Base-by-base conservation (phyloP, 768 basidiomycete species). In the Russula griseocarnosa region DNA sequence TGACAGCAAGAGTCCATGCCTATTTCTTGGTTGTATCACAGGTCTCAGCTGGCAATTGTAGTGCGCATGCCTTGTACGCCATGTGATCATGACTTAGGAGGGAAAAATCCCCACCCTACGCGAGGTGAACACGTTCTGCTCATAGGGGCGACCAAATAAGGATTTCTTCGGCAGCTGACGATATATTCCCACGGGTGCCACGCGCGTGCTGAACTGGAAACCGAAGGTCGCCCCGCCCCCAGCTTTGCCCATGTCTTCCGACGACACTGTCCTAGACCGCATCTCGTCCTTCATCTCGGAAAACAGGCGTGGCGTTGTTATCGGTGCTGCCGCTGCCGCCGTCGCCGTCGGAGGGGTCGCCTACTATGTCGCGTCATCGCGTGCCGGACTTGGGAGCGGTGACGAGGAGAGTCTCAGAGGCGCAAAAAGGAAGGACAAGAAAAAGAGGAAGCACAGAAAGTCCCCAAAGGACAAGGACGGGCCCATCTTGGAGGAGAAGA, bases 401-500 rank as follows among this genome's bases (percentile, higher is more conserved):
- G 66, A 67, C 60, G 67, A 69, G 59, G 67, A 68, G 61, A 58
- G 58, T 38, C 26, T 56, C 30, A 49, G n/a, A 38, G 60, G 59
- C 13, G 79, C 79, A 70, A 79, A 82, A 71, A 76, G 79, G 76
- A 74, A 75, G 71, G 84, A 82, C 71, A 81, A 77, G 72, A 85
- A 80, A 68, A 78, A 75, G 69, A 76, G 71, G 71, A 84, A 82
- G 70, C 69, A 73, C 60, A 67, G 42, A 75, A 83, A 82, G 75
- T 68, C 79, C 0, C 75, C 72, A 14, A 86, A 83, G 71, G 83
- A 84, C 66, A 65, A 74, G 7, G 85, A 90, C 65, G 87, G 88
- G 0, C 93, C 93, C 44, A 78, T 96, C 47, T 74, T 96, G 54
- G 92, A 95, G 79, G 92, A 94, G 74, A 73, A 81, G 58, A 80